A percentile compares a stretch with the other conserved stretches of the same genome.
These are phyloP conservation scores for Termitomyces sp. DNA, from an alignment of 768 basidiomycete genomes.

Conservation along the genomic window DNA sequence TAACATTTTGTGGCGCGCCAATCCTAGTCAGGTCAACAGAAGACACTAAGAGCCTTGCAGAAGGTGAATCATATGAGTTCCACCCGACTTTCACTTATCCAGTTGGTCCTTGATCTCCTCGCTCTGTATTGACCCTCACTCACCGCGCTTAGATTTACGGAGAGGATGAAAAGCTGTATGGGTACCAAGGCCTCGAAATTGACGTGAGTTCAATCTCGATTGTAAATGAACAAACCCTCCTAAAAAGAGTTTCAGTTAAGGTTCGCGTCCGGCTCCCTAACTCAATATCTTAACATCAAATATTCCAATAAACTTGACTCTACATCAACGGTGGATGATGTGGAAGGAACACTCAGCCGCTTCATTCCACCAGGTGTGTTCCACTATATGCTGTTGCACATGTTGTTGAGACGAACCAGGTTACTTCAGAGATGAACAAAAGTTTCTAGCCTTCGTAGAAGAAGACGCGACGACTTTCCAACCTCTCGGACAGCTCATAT, in stretches of 20 bases:
- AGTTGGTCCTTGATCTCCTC: conserved; percentile 34
- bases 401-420: conserved; percentile 31
- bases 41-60: conserved; percentile 52
- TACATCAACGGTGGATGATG: conserved; percentile 77
- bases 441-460: conserved; percentile 68
- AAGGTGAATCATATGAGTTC: conserved; percentile 64
- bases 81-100: conserved; percentile 93
- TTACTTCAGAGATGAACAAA: conserved; percentile 60
- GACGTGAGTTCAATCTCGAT: conserved; percentile 48
- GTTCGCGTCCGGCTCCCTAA: conserved; percentile 84
- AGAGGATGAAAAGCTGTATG: conserved; percentile 94
- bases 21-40: conserved; percentile 60
- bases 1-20: not conserved
- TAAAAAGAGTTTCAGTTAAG: conserved; percentile 45
- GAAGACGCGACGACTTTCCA: conserved; percentile 72
- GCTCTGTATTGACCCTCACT: not conserved
- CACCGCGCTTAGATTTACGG: conserved; percentile 71
- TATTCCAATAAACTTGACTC: conserved; percentile 62
- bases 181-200: conserved; percentile 79
- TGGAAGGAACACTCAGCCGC: conserved; percentile 67
- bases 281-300: conserved; percentile 64
- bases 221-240: not conserved
- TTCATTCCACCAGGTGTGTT: conserved; percentile 70
- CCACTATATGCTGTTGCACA: not conserved
- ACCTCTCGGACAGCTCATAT: conserved; percentile 71